Evolutionary conservation across 192 early-diverging fungal species (phyloP), one percentile per base, ranked within the genome.

Genomic region (Coemansia sp.): DNA sequence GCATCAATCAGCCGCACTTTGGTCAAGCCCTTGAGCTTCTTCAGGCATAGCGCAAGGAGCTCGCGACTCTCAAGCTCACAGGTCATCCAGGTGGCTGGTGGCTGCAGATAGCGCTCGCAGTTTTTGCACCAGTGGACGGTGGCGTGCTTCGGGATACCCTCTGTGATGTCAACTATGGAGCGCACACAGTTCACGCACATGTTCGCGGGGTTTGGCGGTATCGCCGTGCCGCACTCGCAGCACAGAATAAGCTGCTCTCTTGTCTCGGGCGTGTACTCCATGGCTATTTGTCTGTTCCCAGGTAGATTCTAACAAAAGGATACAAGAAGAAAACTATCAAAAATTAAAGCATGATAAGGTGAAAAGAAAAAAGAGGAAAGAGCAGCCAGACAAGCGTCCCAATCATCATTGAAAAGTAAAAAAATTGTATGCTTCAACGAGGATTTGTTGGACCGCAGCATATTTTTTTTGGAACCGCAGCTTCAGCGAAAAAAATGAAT

Each of bases 111-210:
- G 40, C 97, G 88, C 79, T 97, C 95, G 65, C 97, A 98, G 73
- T 93, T 94, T 33, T 89, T 87, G 84, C 97, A 98, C 83, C 92
- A 98, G 70, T 97, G 93, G 25, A 98, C 69, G 27, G 92, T 97
- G 40, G 89, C 91, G 57, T 97, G 93, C 82, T 98, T 98, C 31
- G 97, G 97, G 55, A 96, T 98, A 28, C 94, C 95, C 74, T 98
- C 97, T 10, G 95, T 98, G 68, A 98, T 98, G 69, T 98, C 97
- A 41, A 98, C 94, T 57, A 94, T 91, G 54, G 88, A 91, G 45
- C 94, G 91, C 73, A 98, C 95, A 81, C 97, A 98, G 85, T 94
- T 92, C 62, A 95, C 88, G 79, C 97, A 98, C 94, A 97, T 94
- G 84, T 96, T 97, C 41, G 97, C 94, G 29, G 94, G 91, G 79